phyloP scores from a whole-genome alignment of 176 grass and related monocot species.

The bread wheat (Triticum aestivum) region IWGSC_CS_RefSeq_v2.1 NC_057797.1:573336994-573337493 shows the following conservation, averaged over 20 bases:
- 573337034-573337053: neutral
- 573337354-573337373: conserved; percentile 17
- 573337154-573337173: neutral
- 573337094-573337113: neutral
- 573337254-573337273: neutral
- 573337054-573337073: neutral
- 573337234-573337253: conserved; percentile 5
- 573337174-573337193: neutral
- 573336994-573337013: neutral
- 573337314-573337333: neutral
- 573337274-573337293: too few species aligned
- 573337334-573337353: conserved; percentile 42
- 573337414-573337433: neutral
- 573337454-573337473: neutral
- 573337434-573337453: neutral
- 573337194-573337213: neutral
- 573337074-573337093: neutral
- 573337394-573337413: conserved; percentile 52
- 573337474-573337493: neutral
- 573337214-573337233: neutral
- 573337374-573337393: conserved; percentile 40
- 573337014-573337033: neutral
- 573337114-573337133: neutral
- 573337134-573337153: neutral
- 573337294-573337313: neutral